A percentile compares a stretch with the other conserved stretches of the same genome.
Evolutionary conservation across 148 eudicot genomes (phyloP).

Genomic region (Euryodendron excelsum): DNA sequence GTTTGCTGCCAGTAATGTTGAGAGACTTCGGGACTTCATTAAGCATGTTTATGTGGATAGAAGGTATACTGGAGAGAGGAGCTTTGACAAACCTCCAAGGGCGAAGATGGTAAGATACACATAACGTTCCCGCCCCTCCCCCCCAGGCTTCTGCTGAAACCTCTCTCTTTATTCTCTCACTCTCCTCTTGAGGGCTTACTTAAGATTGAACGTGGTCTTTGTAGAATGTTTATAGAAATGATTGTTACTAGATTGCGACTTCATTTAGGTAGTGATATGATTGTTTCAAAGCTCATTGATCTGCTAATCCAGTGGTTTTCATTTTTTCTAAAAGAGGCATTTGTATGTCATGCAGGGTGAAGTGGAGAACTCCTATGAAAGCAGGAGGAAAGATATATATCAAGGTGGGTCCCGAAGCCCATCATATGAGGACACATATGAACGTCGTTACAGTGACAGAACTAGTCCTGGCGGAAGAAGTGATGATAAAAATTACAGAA

Average conservation of each 20-base stretch:
- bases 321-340: constrained; percentile 14
- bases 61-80: constrained; percentile 82
- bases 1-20: constrained; percentile 65
- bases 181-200: neutral
- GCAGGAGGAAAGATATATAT: constrained; percentile 46
- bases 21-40: constrained; percentile 80
- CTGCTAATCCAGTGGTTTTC: neutral
- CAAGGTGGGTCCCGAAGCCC: constrained; percentile 83
- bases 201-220: no score
- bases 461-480: constrained; percentile 70
- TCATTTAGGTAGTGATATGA: neutral
- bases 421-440: constrained; percentile 56
- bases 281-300: neutral
- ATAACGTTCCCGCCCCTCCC: no score
- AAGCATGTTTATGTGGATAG: constrained; percentile 94
- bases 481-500: constrained; percentile 33
- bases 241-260: no score
- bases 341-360: constrained; percentile 62
- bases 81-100: constrained; percentile 66
- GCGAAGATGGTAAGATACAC: constrained; percentile 50
- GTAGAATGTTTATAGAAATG: no score
- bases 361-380: constrained; percentile 50
- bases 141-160: no score
- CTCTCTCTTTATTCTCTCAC: no score
- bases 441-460: constrained; percentile 67